Evolutionary conservation across 345 rosid genomes (phyloP), one percentile per base, ranked within the genome.

Genomic region (Eutrema heterophyllum): DNA sequence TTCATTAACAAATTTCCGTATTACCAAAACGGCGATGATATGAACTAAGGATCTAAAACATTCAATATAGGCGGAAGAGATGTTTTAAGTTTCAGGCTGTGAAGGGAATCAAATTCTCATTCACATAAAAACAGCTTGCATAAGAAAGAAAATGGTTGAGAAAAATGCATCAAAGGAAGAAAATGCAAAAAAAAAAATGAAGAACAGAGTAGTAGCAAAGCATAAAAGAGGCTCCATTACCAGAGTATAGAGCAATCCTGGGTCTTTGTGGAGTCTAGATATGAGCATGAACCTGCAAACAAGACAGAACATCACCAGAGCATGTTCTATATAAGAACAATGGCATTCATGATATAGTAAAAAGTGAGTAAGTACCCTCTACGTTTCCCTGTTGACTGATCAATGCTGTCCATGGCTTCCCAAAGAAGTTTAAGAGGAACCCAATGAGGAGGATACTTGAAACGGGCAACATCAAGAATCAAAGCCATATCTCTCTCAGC

Each of bases 401-500:
- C 96, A 80, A 82, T 66, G 9, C 60, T 87, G 66, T 88, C 79
- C 98, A 94, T 89, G 59, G 96, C 96, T 68, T 91, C 90, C 98
- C 98, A 94, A 63, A 94, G 98, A 78, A 94, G 95, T 32, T 63
- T 68, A 71, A 94, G 77, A 41, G 98, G 98, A 81, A 94, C 95
- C 98, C 98, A 94, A n/a, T 89, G 98, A 16, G 98, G 97, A 74
- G 98, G 97, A 85, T 91, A 94, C 86, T 94, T 91, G 74, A 89
- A 94, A 62, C 97, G 96, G 16, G 98, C 98, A 38, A 91, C 98
- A 80, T 94, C 98, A 79, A 94, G 81, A 83, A 94, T 89, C 78
- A 94, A 79, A 60, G 90, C 95, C 98, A 94, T 91, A 81, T 94
- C 98, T 73, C 79, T 86, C 59, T 83, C 89, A 71, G 81, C 91